These are phyloP conservation scores for Colletotrichum cordylinicola DNA, from an alignment of 2,329 filamentous ascomycete species.

Conservation along the genomic window DNA sequence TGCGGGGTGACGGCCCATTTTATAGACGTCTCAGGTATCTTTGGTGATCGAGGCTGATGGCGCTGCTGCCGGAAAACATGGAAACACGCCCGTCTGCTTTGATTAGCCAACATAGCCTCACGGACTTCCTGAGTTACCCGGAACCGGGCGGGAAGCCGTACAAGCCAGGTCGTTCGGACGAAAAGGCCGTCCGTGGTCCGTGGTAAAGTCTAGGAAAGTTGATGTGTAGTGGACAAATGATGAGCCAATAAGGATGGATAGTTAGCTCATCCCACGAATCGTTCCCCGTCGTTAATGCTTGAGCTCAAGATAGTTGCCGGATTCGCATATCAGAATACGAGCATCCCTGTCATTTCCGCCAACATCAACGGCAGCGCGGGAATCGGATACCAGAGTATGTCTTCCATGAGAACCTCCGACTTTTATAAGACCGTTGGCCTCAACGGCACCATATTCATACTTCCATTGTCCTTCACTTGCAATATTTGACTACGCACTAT, in stretches of 20 bases:
- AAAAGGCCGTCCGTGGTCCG: neutral
- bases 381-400: neutral
- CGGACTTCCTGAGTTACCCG: neutral
- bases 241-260: neutral
- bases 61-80: accelerated
- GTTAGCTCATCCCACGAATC: neutral
- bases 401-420: neutral
- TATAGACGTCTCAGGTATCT: neutral
- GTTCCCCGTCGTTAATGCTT: neutral
- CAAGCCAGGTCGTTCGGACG: neutral
- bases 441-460: neutral
- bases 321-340: neutral
- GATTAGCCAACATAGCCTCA: neutral
- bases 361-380: neutral
- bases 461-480: neutral
- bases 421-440: neutral
- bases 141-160: neutral
- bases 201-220: neutral
- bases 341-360: neutral
- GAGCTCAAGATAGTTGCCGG: neutral
- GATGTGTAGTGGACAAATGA: neutral
- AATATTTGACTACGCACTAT: neutral
- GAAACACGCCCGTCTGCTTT: neutral
- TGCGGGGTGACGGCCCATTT: neutral
- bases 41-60: accelerated